A percentile compares a stretch with the other conserved stretches of the same genome.
These are phyloP conservation scores for Scutellospora calospora DNA, from an alignment of 371 early-diverging fungal genomes.

Conservation along the genomic window DNA sequence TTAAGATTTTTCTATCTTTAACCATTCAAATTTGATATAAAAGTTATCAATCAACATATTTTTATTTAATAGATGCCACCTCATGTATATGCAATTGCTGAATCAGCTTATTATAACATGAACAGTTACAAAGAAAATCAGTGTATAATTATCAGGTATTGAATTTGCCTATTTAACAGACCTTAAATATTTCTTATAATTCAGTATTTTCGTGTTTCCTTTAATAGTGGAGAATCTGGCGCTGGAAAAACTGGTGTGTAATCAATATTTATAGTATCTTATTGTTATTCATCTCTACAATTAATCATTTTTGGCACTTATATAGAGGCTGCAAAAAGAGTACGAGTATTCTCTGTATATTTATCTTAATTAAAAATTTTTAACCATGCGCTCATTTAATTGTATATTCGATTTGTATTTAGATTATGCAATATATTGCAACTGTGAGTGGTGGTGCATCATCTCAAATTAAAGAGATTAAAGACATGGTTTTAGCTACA, in stretches of 20 bases:
- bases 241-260: conserved; percentile 90
- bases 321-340: conserved; percentile 83
- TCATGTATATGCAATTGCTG: conserved; percentile 90
- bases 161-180: conserved; percentile 48
- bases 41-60: neutral
- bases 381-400: neutral
- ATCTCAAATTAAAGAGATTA: conserved; percentile 89
- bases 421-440: conserved; percentile 97
- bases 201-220: neutral
- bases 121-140: conserved; percentile 97
- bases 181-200: conserved; percentile 48
- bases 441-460: conserved; percentile 89
- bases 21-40: neutral
- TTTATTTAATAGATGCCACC: conserved; percentile 74
- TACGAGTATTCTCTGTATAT: conserved; percentile 37
- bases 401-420: neutral
- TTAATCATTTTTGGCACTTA: neutral
- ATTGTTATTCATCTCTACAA: neutral
- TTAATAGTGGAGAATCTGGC: conserved; percentile 82
- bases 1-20: neutral
- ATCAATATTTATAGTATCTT: conserved; percentile 36
- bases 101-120: conserved; percentile 91
- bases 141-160: conserved; percentile 92
- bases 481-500: conserved; percentile 95
- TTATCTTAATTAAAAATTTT: neutral